A percentile compares a stretch with the other conserved stretches of the same genome.
Conservation (phyloP, 2,329 filamentous ascomycete species). For the Orbilia brochopaga region DNA sequence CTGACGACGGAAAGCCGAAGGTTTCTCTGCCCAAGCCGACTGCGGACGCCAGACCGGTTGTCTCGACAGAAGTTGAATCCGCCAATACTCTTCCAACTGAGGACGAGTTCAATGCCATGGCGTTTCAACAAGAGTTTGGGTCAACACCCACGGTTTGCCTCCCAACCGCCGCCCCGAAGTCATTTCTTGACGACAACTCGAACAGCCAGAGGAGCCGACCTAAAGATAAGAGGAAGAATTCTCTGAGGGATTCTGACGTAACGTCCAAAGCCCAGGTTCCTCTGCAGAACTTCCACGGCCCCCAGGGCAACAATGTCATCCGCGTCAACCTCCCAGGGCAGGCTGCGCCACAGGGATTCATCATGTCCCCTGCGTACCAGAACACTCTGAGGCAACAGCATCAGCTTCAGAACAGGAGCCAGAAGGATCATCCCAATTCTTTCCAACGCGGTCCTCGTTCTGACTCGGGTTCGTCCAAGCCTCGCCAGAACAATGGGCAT, state of each 20-base stretch:
- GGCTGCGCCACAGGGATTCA: constrained; percentile 9
- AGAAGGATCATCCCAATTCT: constrained; percentile 15
- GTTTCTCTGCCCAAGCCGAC: constrained; percentile 36
- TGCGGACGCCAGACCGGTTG: background rate
- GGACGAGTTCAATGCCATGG: constrained; percentile 53
- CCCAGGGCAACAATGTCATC: constrained; percentile 7
- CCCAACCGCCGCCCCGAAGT: constrained; percentile 28
- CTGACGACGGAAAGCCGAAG: constrained; percentile 45
- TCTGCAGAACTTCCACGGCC: background rate
- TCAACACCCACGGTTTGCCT: constrained; percentile 54
- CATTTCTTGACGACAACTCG: background rate
- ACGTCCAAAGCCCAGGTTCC: constrained; percentile 5
- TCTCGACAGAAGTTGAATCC: constrained; percentile 20
- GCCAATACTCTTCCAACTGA: constrained; percentile 52
- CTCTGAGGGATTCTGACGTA: constrained; percentile 23
- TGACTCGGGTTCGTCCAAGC: background rate
- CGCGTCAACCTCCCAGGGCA: constrained; percentile 31
- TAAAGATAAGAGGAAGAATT: constrained; percentile 14
- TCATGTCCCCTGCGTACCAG: constrained; percentile 25
- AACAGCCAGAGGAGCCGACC: constrained; percentile 4
- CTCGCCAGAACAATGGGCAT: constrained; percentile 6
- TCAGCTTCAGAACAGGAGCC: constrained; percentile 10
- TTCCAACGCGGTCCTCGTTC: constrained; percentile 13
- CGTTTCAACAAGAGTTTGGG: constrained; percentile 54
- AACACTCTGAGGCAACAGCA: constrained; percentile 22